A percentile compares a stretch with the other conserved stretches of the same genome.
phyloP scores from a whole-genome alignment of 306 rosid species.

The Pterocarpus santalinus region DNA sequence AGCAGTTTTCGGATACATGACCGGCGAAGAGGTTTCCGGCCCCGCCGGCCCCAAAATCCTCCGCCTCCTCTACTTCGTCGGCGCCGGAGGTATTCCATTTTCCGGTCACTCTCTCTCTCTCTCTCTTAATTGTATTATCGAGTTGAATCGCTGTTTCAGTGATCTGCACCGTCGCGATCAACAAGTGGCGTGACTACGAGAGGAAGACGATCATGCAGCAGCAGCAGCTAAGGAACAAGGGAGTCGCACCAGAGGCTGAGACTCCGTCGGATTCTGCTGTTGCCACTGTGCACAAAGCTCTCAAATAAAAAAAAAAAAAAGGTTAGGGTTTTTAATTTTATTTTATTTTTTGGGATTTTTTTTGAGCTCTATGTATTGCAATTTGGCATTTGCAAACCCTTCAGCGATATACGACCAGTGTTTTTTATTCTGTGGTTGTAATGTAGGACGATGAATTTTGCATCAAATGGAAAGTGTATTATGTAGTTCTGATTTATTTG shows the following conservation, averaged over 20 bases:
- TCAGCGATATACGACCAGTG: background rate
- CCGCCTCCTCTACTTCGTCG: conserved; percentile 73
- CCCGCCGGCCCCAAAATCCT: conserved; percentile 90
- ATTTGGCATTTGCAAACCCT: background rate
- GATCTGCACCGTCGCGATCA: conserved; percentile 58
- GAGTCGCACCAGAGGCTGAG: conserved; percentile 9
- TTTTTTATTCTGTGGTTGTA: conserved; percentile 18
- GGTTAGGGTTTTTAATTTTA: conserved; percentile 36
- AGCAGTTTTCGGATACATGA: conserved; percentile 54
- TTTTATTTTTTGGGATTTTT: background rate
- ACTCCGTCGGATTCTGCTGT: conserved; percentile 50
- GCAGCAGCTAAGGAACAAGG: conserved; percentile 38
- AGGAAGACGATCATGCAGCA: conserved; percentile 52
- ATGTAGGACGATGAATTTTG: conserved; percentile 9
- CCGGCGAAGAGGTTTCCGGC: conserved; percentile 79
- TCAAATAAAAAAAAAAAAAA: conserved; percentile 41
- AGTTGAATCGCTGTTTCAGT: conserved; percentile 47
- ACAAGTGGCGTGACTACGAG: conserved; percentile 70
- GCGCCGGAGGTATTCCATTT: conserved; percentile 80
- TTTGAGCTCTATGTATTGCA: background rate
- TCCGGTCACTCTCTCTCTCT: background rate
- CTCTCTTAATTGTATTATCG: background rate
- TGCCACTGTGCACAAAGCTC: conserved; percentile 49
- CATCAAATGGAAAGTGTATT: conserved; percentile 7
- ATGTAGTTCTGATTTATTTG: conserved; percentile 19